phyloP scores from a whole-genome alignment of 805 yeast genomes.

The Kazachstania africana region DNA sequence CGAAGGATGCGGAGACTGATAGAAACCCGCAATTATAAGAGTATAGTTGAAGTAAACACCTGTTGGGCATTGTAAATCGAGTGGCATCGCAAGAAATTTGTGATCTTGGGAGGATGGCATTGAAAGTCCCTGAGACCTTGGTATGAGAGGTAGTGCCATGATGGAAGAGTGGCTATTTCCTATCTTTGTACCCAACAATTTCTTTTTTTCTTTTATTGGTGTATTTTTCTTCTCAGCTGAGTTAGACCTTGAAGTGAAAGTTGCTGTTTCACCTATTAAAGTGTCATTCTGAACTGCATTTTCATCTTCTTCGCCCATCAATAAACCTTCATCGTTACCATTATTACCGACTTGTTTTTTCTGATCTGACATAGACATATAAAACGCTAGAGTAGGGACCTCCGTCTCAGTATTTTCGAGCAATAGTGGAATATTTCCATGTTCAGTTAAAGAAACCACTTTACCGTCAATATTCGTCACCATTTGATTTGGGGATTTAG shows the following conservation, averaged over 20 bases:
- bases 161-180: slow-evolving; percentile 17
- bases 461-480: slow-evolving; percentile 15
- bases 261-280: slow-evolving; percentile 5
- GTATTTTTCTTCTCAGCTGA: not conserved
- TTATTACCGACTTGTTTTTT: not conserved
- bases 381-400: slow-evolving; percentile 16
- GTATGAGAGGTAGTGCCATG: slow-evolving; percentile 24
- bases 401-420: slow-evolving; percentile 17
- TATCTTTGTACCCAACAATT: not conserved
- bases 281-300: slow-evolving; percentile 8
- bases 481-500: slow-evolving; percentile 6
- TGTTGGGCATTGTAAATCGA: slow-evolving; percentile 39
- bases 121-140: slow-evolving; percentile 24
- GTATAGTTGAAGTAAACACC: slow-evolving; percentile 60
- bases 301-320: slow-evolving; percentile 1
- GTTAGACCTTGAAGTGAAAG: not conserved
- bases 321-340: not conserved
- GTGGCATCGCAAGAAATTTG: slow-evolving; percentile 16
- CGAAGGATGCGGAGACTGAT: slow-evolving; percentile 29
- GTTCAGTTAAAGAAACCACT: slow-evolving; percentile 9
- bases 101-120: slow-evolving; percentile 9
- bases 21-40: slow-evolving; percentile 48
- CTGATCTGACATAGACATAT: slow-evolving; percentile 1
- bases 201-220: not conserved
- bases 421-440: slow-evolving; percentile 16